phyloP scores from a whole-genome alignment of 2,329 filamentous ascomycete genomes.

The Neofusicoccum umdonicola region DNA sequence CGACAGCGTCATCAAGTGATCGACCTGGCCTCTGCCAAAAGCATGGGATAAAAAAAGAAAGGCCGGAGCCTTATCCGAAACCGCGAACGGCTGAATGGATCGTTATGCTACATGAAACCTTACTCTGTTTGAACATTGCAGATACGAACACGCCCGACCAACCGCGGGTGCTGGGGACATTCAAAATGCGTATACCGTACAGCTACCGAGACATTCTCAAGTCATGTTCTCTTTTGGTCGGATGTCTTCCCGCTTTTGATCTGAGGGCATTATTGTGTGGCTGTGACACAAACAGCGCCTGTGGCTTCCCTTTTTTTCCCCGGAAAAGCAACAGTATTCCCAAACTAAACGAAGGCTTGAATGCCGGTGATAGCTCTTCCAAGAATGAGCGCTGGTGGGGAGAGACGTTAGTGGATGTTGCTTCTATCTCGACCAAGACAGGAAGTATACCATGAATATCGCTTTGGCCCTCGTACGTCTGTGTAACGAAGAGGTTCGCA shows the following conservation, averaged over 20 bases:
- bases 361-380: conserved; percentile 60
- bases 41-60: conserved; percentile 6
- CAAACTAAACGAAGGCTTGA: conserved; percentile 69
- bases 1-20: neutral
- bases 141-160: conserved; percentile 1
- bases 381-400: conserved; percentile 45
- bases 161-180: neutral
- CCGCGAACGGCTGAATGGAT: neutral
- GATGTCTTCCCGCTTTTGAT: neutral
- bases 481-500: conserved; percentile 92
- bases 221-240: neutral
- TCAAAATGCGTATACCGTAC: neutral
- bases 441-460: conserved; percentile 83
- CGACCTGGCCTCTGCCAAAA: neutral
- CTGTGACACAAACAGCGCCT: neutral
- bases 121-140: conserved; percentile 8
- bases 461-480: conserved; percentile 97
- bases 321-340: conserved; percentile 1
- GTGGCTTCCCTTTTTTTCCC: neutral
- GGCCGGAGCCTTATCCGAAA: neutral
- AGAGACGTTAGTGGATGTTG: neutral
- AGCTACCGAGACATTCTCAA: conserved; percentile 12
- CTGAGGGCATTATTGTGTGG: conserved; percentile 7
- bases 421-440: conserved; percentile 1
- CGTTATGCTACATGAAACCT: conserved; percentile 12